phyloP scores from a whole-genome alignment of 345 rosid species.

The Nasturtium officinale region DNA sequence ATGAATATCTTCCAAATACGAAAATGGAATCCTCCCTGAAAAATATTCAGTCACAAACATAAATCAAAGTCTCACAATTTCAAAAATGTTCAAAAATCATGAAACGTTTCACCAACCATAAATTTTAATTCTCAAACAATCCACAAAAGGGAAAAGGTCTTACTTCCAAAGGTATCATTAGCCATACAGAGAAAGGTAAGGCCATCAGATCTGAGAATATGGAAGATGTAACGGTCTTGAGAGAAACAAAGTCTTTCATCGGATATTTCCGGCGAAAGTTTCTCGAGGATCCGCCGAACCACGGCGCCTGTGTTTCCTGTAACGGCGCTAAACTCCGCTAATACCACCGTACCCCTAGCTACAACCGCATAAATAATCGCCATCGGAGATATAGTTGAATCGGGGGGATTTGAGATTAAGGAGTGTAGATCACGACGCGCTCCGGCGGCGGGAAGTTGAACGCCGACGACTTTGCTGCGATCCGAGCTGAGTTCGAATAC shows the following conservation, averaged over 20 bases:
- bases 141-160: slow-evolving; percentile 22
- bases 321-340: slow-evolving; percentile 97
- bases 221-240: slow-evolving; percentile 92
- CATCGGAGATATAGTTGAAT: slow-evolving; percentile 47
- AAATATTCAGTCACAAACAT: slow-evolving; percentile 7
- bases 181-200: slow-evolving; percentile 96
- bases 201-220: slow-evolving; percentile 90
- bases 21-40: slow-evolving; percentile 93
- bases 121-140: slow-evolving; percentile 15
- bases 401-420: neutral
- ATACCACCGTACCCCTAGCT: slow-evolving; percentile 87
- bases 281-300: slow-evolving; percentile 85
- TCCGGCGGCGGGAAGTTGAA: slow-evolving; percentile 30
- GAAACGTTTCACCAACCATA: slow-evolving; percentile 5
- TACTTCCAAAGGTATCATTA: slow-evolving; percentile 90
- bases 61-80: neutral
- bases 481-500: slow-evolving; percentile 15
- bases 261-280: slow-evolving; percentile 71
- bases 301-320: slow-evolving; percentile 94
- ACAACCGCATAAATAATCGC: slow-evolving; percentile 92
- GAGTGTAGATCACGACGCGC: slow-evolving; percentile 9
- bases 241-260: slow-evolving; percentile 88
- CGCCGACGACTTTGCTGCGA: slow-evolving; percentile 39
- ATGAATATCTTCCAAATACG: slow-evolving; percentile 92
- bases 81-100: neutral